phyloP scores from a whole-genome alignment of 768 basidiomycete species.

The Russula foetens region DNA sequence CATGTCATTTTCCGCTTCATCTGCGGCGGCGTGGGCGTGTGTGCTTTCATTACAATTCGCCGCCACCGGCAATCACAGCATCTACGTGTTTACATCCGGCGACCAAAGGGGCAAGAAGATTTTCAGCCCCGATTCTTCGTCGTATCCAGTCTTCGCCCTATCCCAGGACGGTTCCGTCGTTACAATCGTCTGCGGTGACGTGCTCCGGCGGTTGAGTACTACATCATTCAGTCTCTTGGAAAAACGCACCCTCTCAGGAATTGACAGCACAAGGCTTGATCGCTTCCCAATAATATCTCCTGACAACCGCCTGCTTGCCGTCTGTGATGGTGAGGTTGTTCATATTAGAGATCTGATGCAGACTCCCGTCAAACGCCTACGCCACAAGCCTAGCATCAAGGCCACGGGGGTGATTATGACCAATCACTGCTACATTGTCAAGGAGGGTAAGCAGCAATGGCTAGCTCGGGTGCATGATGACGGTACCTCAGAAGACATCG shows the following conservation, averaged over 20 bases:
- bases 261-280: constrained; percentile 3
- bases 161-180: constrained; percentile 4
- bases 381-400: not conserved
- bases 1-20: constrained; percentile 3
- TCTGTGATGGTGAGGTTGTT: constrained; percentile 6
- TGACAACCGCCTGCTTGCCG: constrained; percentile 4
- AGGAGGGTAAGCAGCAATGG: not conserved
- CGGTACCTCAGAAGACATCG: constrained; percentile 7
- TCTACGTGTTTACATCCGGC: constrained; percentile 2
- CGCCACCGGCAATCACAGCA: not conserved
- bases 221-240: not conserved
- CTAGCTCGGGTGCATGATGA: constrained; percentile 4
- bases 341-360: constrained; percentile 7
- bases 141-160: constrained; percentile 6
- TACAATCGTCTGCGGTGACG: constrained; percentile 4
- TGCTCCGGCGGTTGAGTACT: constrained; percentile 1
- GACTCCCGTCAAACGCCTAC: not conserved
- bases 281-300: constrained; percentile 11
- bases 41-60: not conserved
- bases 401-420: constrained; percentile 2
- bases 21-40: not conserved
- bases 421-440: constrained; percentile 3
- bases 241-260: not conserved
- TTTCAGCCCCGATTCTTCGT: not conserved
- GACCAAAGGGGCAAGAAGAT: constrained; percentile 7